Evolutionary conservation across 2,329 filamentous ascomycete genomes (phyloP).

Genomic region (Aureobasidium sp.): DNA sequence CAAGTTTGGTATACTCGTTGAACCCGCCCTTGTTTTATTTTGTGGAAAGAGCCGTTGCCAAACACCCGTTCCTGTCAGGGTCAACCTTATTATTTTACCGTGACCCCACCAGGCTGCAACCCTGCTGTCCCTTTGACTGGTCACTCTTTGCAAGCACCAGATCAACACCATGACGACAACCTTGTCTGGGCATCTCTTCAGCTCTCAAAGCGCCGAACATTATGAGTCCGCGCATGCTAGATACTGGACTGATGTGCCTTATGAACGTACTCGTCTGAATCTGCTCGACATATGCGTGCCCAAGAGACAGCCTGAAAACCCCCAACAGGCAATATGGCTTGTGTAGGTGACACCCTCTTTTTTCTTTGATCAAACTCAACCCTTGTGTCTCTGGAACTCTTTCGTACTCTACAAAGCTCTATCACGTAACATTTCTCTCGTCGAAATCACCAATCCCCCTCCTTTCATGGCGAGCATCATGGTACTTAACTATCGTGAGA

Average conservation of each 20-base stretch:
- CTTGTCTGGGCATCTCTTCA: background rate
- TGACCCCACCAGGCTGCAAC: background rate
- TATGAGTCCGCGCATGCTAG: background rate
- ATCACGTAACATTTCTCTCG: background rate
- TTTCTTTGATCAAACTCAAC: background rate
- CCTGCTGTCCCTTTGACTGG: background rate
- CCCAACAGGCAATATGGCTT: constrained; percentile 26
- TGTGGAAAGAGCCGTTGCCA: constrained; percentile 5
- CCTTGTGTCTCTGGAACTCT: background rate
- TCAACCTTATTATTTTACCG: background rate
- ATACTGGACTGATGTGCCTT: constrained; percentile 13
- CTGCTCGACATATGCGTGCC: constrained; percentile 38
- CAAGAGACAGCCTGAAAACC: constrained; percentile 17
- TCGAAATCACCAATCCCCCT: background rate
- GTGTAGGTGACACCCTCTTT: constrained; percentile 22
- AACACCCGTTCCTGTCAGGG: constrained; percentile 16
- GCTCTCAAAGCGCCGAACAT: background rate
- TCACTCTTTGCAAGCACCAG: background rate
- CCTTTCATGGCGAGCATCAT: background rate
- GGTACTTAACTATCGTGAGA: background rate
- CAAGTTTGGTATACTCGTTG: constrained; percentile 10
- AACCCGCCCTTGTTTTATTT: background rate
- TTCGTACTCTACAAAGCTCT: background rate
- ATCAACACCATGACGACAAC: background rate
- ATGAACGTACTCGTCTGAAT: constrained; percentile 29